Percentiles rank a stretch among this genome's conserved stretches.
phyloP scores from a whole-genome alignment of 305 asterid genomes.

The Fraxinus greggii region DNA sequence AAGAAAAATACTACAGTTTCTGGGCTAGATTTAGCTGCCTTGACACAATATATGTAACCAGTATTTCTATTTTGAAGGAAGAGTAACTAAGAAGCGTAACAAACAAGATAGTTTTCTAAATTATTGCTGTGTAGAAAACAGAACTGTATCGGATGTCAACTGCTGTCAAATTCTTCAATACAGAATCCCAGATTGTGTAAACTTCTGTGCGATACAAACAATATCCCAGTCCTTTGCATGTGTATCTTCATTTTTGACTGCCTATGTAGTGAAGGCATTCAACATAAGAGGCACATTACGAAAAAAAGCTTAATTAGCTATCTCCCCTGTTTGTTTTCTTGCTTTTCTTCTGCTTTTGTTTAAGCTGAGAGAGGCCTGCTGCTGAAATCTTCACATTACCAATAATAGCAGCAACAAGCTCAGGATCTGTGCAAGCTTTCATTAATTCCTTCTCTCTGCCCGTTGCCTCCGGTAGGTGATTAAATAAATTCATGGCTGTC shows the following conservation, averaged over 20 bases:
- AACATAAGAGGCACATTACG: not conserved
- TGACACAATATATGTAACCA: not conserved
- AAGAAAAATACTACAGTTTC: not conserved
- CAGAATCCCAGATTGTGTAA: not conserved
- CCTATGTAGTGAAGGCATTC: not conserved
- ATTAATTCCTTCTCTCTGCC: constrained; percentile 86
- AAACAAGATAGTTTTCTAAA: not conserved
- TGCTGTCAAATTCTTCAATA: not conserved
- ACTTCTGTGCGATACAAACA: not conserved
- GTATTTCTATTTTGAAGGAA: not conserved
- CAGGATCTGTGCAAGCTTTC: constrained; percentile 97
- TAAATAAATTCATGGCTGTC: constrained; percentile 76
- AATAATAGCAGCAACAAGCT: constrained; percentile 81
- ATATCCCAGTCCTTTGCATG: not conserved
- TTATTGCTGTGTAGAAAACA: not conserved
- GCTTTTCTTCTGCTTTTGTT: constrained; percentile 86
- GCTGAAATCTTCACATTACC: constrained; percentile 91
- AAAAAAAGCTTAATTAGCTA: not conserved
- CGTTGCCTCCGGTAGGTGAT: constrained; percentile 73
- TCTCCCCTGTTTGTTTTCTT: constrained; percentile 65
- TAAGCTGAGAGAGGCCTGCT: constrained; percentile 91
- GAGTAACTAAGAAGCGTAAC: not conserved
- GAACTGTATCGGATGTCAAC: not conserved
- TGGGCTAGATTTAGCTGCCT: not conserved
- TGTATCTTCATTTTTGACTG: not conserved